Conservation (phyloP, 805 yeast genomes). For the Yamadazyma philogaea region DNA sequence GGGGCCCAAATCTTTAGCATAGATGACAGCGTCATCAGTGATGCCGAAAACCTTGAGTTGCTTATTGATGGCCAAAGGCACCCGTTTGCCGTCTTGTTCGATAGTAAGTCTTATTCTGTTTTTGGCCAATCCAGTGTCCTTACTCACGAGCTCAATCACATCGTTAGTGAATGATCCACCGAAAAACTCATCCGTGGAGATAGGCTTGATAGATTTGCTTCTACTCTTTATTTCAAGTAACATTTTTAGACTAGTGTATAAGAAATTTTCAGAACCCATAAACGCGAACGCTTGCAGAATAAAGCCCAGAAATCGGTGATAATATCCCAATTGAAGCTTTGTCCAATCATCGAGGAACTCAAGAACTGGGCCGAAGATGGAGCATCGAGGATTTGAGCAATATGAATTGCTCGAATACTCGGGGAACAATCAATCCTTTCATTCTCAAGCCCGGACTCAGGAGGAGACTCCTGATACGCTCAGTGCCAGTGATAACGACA, state of each 20-base stretch:
- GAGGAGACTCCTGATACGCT: background rate
- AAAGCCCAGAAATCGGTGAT: background rate
- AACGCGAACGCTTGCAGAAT: background rate
- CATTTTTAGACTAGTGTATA: background rate
- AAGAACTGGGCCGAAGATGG: background rate
- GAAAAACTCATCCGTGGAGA: constrained; percentile 38
- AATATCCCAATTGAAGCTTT: background rate
- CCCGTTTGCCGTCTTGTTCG: constrained; percentile 28
- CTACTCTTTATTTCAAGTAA: constrained; percentile 48
- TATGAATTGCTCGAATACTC: constrained; percentile 16
- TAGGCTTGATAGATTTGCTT: constrained; percentile 53
- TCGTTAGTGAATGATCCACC: constrained; percentile 36
- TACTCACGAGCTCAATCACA: constrained; percentile 43
- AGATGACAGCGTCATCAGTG: constrained; percentile 39
- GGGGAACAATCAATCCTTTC: background rate
- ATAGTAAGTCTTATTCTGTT: constrained; percentile 26
- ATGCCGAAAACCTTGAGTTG: constrained; percentile 47
- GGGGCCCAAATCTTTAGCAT: constrained; percentile 86
- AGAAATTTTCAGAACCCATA: background rate
- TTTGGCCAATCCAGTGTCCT: constrained; percentile 36
- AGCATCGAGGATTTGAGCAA: constrained; percentile 6
- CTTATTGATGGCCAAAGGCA: constrained; percentile 44
- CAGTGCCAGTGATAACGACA: background rate
- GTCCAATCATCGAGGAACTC: background rate
- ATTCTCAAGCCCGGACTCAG: background rate